Evolutionary conservation across 2,329 filamentous ascomycete species (phyloP).

Genomic region (Aurifilum marmelostoma): DNA sequence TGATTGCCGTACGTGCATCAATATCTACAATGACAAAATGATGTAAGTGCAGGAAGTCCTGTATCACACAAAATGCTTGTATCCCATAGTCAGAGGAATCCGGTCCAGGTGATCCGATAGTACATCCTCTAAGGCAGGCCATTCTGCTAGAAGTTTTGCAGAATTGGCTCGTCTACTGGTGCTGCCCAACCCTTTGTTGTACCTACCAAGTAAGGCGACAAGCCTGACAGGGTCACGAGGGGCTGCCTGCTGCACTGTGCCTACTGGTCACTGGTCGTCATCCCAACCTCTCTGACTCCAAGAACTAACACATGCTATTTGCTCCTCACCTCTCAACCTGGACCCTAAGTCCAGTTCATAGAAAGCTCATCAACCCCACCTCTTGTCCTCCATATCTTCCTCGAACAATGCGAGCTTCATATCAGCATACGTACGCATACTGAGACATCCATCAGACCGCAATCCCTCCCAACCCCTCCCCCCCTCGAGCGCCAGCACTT

Average conservation of each 20-base stretch:
- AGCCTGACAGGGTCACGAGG: conserved; percentile 16
- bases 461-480: background rate
- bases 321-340: conserved; percentile 8
- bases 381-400: background rate
- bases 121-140: background rate
- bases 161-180: background rate
- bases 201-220: background rate
- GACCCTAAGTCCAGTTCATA: background rate
- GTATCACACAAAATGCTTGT: background rate
- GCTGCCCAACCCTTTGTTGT: background rate
- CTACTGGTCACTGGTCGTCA: background rate
- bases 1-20: background rate
- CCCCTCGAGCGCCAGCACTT: background rate
- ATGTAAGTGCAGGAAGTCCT: background rate
- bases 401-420: background rate
- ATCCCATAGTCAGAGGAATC: background rate
- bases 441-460: conserved; percentile 6
- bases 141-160: background rate
- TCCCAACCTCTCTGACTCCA: background rate
- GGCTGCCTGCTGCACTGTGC: background rate
- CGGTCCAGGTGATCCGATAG: background rate
- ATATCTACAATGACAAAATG: background rate
- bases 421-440: background rate
- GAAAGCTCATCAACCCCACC: background rate
- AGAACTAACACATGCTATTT: background rate